These are phyloP conservation scores for Deakozyma indianensis DNA, from an alignment of 805 yeast genomes.

Conservation along the genomic window DNA sequence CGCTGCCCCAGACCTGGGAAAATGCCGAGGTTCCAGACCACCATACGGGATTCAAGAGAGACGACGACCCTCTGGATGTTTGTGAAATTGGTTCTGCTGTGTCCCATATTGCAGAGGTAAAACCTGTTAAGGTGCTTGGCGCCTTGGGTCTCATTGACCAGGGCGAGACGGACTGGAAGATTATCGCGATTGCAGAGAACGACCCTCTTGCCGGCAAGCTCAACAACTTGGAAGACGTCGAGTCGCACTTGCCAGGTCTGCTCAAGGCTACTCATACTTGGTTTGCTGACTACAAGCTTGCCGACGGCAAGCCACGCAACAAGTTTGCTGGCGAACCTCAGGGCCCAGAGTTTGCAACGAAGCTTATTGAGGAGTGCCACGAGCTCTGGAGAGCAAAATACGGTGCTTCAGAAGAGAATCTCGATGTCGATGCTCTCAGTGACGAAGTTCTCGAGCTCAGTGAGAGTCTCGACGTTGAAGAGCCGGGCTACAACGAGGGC, in stretches of 20 bases:
- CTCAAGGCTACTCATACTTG: slow-evolving; percentile 55
- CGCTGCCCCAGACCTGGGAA: slow-evolving; percentile 70
- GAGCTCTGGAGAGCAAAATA: slow-evolving; percentile 41
- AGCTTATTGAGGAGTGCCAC: slow-evolving; percentile 48
- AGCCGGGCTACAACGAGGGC: not conserved
- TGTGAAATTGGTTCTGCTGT: slow-evolving; percentile 62
- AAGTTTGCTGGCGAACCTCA: slow-evolving; percentile 60
- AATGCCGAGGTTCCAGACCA: slow-evolving; percentile 43
- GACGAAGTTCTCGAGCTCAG: not conserved
- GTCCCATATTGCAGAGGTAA: slow-evolving; percentile 45
- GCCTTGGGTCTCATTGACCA: slow-evolving; percentile 85
- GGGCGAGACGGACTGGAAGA: slow-evolving; percentile 91
- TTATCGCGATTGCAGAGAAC: slow-evolving; percentile 51
- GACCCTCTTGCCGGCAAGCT: slow-evolving; percentile 53
- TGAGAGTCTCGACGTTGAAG: not conserved
- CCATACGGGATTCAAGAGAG: slow-evolving; percentile 44
- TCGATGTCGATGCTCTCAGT: not conserved
- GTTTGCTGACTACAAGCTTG: slow-evolving; percentile 75
- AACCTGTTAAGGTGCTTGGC: slow-evolving; percentile 78
- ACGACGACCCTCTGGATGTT: slow-evolving; percentile 84
- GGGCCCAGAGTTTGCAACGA: slow-evolving; percentile 42
- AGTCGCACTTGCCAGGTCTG: slow-evolving; percentile 53
- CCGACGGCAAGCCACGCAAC: slow-evolving; percentile 68
- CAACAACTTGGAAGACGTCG: slow-evolving; percentile 55
- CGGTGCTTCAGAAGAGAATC: not conserved